Evolutionary conservation across 2,329 filamentous ascomycete genomes (phyloP), one percentile per base, ranked within the genome.

Genomic region (Akanthomyces muscarius): DNA sequence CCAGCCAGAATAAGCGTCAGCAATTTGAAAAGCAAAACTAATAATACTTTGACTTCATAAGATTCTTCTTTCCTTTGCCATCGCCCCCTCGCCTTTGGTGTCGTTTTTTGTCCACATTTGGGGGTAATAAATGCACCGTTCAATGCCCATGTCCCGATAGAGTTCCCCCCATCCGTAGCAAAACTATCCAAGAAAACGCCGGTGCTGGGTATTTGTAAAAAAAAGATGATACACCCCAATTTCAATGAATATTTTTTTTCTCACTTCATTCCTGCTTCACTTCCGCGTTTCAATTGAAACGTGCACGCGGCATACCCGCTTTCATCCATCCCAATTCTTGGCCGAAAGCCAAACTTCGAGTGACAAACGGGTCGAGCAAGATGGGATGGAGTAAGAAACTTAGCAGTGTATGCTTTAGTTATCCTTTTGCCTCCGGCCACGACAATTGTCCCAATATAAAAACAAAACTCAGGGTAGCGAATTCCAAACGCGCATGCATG

Each of bases 141-240:
- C 58, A 13, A 53, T 10, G 11, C 28, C 38, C 48, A 53, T 53
- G 38, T 21, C 38, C 25, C 36, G 38, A 42, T 30, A 42, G 33
- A n/a, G 28, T 50, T 13, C 10, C 23, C 25, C 53, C 56, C 33
- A 33, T 48, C 30, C 21, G 16, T 23, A 50, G 21, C 18, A 14
- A 58, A n/a, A 41, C 38, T 21, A 21, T 41, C 45, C 23, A 36
- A 53, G 36, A 38, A 53, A 53, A 61, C 58, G 58, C 58, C 58
- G 18, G 48, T 61, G 38, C 48, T 61, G 58, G 58, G 58, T 53
- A 61, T 53, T 61, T 53, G 58, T 53, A 53, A 45, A 53, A 61
- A 61, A 45, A 53, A 61, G 53, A 61, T 42, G 28, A 59, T 59
- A 61, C 58, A 61, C 48, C 58, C 48, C 58, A 61, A 45, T 61